phyloP scores from a whole-genome alignment of 106 monocot species.

The Triglochin maritima region DNA sequence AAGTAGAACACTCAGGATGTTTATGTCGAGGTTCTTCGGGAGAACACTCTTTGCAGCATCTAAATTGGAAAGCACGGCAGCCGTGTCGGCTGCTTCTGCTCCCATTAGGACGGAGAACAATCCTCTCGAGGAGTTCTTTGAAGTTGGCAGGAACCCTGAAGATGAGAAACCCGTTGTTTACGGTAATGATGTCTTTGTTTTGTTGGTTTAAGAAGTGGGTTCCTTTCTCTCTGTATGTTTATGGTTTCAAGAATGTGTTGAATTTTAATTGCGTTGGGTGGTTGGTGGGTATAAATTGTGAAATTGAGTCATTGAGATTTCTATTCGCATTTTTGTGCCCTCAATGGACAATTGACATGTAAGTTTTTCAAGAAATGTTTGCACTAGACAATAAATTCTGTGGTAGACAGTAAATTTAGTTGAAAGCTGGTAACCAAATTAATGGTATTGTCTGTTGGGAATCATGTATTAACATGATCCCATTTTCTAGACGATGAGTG shows the following conservation, averaged over 20 bases:
- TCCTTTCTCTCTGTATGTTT: neutral
- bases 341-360: no score
- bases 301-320: no score
- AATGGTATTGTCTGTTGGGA: no score
- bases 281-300: no score
- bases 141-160: constrained; percentile 14
- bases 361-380: no score
- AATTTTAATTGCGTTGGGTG: no score
- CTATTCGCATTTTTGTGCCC: no score
- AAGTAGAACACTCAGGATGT: neutral
- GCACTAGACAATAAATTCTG: no score
- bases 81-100: constrained; percentile 4
- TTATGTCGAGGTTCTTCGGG: constrained; percentile 12
- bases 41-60: constrained; percentile 12
- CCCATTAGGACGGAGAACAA: constrained; percentile 2
- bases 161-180: constrained; percentile 22
- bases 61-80: constrained; percentile 7
- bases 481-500: no score
- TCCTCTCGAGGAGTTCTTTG: constrained; percentile 24
- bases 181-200: constrained; percentile 5
- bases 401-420: no score
- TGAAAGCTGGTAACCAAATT: no score
- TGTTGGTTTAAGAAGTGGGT: neutral
- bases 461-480: no score
- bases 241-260: neutral